Evolutionary conservation across 2,329 filamentous ascomycete species (phyloP).

Genomic region (Niveomyces coronatus): DNA sequence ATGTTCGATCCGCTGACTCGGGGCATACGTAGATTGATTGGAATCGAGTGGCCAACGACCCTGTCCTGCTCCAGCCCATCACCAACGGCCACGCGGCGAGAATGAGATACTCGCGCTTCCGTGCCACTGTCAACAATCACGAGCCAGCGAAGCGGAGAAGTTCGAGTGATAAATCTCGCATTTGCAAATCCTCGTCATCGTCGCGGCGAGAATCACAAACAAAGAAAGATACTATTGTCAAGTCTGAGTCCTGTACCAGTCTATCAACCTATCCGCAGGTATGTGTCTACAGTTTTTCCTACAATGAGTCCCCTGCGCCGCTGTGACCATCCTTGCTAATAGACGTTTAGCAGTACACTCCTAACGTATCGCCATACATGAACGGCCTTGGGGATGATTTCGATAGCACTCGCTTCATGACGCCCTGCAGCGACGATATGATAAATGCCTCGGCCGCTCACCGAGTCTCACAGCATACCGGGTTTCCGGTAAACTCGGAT

Average conservation of each 20-base stretch:
- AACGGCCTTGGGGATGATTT: slow-evolving; percentile 26
- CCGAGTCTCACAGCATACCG: slow-evolving; percentile 6
- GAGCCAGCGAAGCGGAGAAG: slow-evolving; percentile 39
- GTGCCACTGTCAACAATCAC: slow-evolving; percentile 33
- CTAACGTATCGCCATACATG: slow-evolving; percentile 29
- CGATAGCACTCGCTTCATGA: slow-evolving; percentile 33
- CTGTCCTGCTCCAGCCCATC: slow-evolving; percentile 42
- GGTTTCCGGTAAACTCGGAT: slow-evolving; percentile 14
- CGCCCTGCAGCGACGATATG: slow-evolving; percentile 45
- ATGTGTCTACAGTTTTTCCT: slow-evolving; percentile 19
- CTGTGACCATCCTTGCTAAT: slow-evolving; percentile 20
- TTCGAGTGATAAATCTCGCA: slow-evolving; percentile 28
- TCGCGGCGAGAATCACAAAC: slow-evolving; percentile 23
- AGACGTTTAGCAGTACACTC: slow-evolving; percentile 25
- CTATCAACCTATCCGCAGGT: slow-evolving; percentile 22
- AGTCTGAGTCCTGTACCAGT: slow-evolving; percentile 27
- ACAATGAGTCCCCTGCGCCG: slow-evolving; percentile 18
- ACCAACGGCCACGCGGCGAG: slow-evolving; percentile 51
- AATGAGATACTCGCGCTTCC: slow-evolving; percentile 49
- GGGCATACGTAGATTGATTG: slow-evolving; percentile 42
- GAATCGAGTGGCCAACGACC: slow-evolving; percentile 45
- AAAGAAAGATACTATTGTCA: slow-evolving; percentile 28
- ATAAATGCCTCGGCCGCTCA: slow-evolving; percentile 16
- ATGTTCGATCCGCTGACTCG: slow-evolving; percentile 13
- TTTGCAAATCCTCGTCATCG: slow-evolving; percentile 28